These are phyloP conservation scores for Zasmidium cellare DNA, from an alignment of 2,329 filamentous ascomycete genomes.

Conservation along the genomic window DNA sequence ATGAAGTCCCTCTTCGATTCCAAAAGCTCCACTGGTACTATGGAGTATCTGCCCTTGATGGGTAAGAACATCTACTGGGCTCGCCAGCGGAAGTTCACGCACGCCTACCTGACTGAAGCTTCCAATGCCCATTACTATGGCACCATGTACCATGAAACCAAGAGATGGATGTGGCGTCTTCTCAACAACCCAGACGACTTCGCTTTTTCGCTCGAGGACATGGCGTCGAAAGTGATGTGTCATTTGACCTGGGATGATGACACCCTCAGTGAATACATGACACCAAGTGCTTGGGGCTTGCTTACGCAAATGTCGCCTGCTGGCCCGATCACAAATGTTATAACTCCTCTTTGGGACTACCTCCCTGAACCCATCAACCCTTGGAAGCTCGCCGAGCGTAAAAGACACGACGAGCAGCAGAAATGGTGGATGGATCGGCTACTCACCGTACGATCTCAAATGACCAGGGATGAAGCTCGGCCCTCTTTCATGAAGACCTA, in stretches of 20 bases:
- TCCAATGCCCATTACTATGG: slow-evolving; percentile 47
- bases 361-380: slow-evolving; percentile 53
- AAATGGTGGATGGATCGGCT: slow-evolving; percentile 55
- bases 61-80: slow-evolving; percentile 59
- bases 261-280: slow-evolving; percentile 49
- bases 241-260: slow-evolving; percentile 56
- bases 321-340: slow-evolving; percentile 58
- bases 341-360: slow-evolving; percentile 55
- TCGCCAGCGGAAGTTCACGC: slow-evolving; percentile 55
- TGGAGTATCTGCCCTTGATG: slow-evolving; percentile 59
- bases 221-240: slow-evolving; percentile 60
- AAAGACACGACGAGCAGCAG: slow-evolving; percentile 55
- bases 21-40: slow-evolving; percentile 56
- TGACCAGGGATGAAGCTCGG: slow-evolving; percentile 42
- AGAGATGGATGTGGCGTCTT: slow-evolving; percentile 54
- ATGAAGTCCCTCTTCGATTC: slow-evolving; percentile 55
- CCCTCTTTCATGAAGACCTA: slow-evolving; percentile 45
- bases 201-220: slow-evolving; percentile 54
- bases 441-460: slow-evolving; percentile 37
- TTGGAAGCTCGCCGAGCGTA: slow-evolving; percentile 55
- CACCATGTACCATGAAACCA: slow-evolving; percentile 55
- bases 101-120: slow-evolving; percentile 51
- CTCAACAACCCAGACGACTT: slow-evolving; percentile 54
- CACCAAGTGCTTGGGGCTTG: slow-evolving; percentile 56
- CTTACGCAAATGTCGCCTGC: slow-evolving; percentile 60